Evolutionary conservation across 1,139 yeast genomes (phyloP).

Genomic region (Eremothecium coryli): DNA sequence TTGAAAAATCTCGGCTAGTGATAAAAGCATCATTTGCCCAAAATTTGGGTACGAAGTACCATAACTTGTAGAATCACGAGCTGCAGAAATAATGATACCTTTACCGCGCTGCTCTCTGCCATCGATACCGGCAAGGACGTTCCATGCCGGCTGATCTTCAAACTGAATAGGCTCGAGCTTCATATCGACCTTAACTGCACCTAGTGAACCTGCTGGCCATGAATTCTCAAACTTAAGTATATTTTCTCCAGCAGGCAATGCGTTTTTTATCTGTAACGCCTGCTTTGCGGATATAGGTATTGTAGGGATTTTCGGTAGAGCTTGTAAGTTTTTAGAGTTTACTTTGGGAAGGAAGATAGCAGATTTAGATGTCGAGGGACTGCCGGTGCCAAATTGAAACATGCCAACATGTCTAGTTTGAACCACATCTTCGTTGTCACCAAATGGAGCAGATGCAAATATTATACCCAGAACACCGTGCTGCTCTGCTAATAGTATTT

Average conservation of each 20-base stretch:
- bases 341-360: constrained; percentile 32
- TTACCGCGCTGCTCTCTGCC: constrained; percentile 75
- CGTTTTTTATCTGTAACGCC: constrained; percentile 42
- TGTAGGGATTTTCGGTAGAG: constrained; percentile 64
- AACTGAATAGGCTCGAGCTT: constrained; percentile 42
- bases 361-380: constrained; percentile 67
- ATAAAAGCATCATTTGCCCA: constrained; percentile 67
- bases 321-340: constrained; percentile 41
- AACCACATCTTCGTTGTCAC: constrained; percentile 36
- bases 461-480: constrained; percentile 48
- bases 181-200: constrained; percentile 32
- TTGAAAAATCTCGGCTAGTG: constrained; percentile 64
- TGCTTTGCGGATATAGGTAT: constrained; percentile 70
- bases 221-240: constrained; percentile 40
- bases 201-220: constrained; percentile 30
- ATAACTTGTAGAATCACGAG: constrained; percentile 67
- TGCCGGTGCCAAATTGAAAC: constrained; percentile 64
- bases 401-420: constrained; percentile 60
- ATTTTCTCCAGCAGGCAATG: constrained; percentile 33
- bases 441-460: constrained; percentile 32
- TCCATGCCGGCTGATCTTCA: constrained; percentile 65
- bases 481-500: constrained; percentile 43
- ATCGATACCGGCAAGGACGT: constrained; percentile 64
- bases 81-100: constrained; percentile 74
- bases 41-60: constrained; percentile 71